Percentiles rank a stretch among this genome's conserved stretches.
phyloP scores from a whole-genome alignment of 2,329 filamentous ascomycete species.

The Macrophomina tecta region DNA sequence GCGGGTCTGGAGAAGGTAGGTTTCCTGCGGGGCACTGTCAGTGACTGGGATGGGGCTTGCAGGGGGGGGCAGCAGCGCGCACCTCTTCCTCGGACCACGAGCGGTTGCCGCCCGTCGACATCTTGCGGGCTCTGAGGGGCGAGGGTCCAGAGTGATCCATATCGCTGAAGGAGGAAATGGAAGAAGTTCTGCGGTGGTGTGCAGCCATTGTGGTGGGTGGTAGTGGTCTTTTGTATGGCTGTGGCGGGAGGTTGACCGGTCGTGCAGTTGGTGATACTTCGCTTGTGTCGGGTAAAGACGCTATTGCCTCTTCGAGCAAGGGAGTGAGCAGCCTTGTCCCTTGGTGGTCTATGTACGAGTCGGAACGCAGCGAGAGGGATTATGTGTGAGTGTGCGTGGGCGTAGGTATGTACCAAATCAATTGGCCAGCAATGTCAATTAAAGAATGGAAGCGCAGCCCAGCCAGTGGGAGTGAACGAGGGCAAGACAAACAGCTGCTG shows the following conservation, averaged over 20 bases:
- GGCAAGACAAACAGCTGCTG: conserved; percentile 49
- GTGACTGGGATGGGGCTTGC: not conserved
- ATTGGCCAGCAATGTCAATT: conserved; percentile 53
- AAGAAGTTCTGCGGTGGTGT: conserved; percentile 45
- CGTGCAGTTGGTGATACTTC: conserved; percentile 11
- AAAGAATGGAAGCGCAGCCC: conserved; percentile 60
- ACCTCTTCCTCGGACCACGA: conserved; percentile 90
- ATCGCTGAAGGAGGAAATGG: conserved; percentile 46
- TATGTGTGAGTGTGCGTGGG: conserved; percentile 34
- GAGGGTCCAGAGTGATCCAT: conserved; percentile 42
- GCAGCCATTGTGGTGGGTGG: conserved; percentile 49
- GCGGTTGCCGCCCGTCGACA: conserved; percentile 74
- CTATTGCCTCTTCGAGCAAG: conserved; percentile 21
- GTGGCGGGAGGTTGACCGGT: conserved; percentile 14
- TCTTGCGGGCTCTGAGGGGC: conserved; percentile 58
- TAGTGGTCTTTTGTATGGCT: conserved; percentile 57
- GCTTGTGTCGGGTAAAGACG: conserved; percentile 19
- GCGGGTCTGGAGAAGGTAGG: conserved; percentile 81
- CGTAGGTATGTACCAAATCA: conserved; percentile 35
- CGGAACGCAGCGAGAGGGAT: conserved; percentile 48
- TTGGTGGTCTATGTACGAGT: conserved; percentile 37
- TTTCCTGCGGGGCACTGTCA: conserved; percentile 64
- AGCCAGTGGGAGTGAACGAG: conserved; percentile 60
- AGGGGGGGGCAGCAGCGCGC: conserved; percentile 37
- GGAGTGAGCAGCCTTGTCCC: conserved; percentile 20